phyloP scores from a whole-genome alignment of 306 rosid species.

The Cucurbita maxima region DNA sequence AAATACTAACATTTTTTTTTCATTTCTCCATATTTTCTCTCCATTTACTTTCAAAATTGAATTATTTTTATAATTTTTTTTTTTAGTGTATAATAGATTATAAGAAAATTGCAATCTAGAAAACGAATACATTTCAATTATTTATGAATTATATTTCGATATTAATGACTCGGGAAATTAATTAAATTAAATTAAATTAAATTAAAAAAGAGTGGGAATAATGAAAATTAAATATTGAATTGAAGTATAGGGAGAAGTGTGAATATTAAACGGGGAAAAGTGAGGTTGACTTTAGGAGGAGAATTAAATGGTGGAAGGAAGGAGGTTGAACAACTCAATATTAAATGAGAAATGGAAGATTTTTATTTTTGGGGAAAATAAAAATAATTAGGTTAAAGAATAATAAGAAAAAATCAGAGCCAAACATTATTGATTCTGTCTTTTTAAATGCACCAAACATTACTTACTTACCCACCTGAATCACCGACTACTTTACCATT shows the following conservation, averaged over 20 bases:
- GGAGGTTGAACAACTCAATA: background rate
- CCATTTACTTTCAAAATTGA: too few species aligned
- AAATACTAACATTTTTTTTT: too few species aligned
- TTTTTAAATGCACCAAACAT: too few species aligned
- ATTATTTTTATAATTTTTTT: too few species aligned
- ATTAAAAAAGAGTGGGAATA: background rate
- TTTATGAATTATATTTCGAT: too few species aligned
- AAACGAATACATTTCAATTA: too few species aligned
- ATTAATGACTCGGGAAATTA: too few species aligned
- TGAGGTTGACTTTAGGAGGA: background rate
- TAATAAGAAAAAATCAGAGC: background rate
- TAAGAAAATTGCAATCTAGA: too few species aligned
- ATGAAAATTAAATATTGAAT: background rate
- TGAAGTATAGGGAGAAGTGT: background rate
- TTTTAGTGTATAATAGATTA: too few species aligned
- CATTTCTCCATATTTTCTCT: too few species aligned
- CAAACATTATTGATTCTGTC: background rate
- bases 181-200: too few species aligned
- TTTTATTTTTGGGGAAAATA: background rate
- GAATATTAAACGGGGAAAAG: background rate
- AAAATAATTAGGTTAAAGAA: background rate
- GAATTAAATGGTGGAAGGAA: background rate
- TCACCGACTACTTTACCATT: conserved; percentile 1
- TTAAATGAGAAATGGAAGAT: background rate
- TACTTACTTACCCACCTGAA: background rate